Evolutionary conservation across 2,329 filamentous ascomycete genomes (phyloP).

Genomic region (Sporothrix mexicana): DNA sequence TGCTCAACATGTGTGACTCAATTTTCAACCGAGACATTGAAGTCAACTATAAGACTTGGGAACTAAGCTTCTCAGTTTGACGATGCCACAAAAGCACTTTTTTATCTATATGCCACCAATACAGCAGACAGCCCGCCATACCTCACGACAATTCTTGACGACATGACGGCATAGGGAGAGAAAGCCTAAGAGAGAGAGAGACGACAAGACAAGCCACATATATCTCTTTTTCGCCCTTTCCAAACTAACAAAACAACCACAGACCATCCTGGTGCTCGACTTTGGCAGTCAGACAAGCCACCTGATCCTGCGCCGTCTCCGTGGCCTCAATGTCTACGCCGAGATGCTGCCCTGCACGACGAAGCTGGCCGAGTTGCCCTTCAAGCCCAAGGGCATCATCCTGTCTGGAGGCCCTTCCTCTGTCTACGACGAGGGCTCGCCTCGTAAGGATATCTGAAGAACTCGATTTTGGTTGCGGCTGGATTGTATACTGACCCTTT

Average conservation of each 20-base stretch:
- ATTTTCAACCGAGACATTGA: no score
- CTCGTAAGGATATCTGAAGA: conserved; percentile 45
- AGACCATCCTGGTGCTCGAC: conserved; percentile 75
- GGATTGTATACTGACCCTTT: background rate
- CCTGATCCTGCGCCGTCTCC: conserved; percentile 75
- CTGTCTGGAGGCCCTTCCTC: conserved; percentile 56
- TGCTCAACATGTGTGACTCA: no score
- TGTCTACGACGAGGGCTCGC: conserved; percentile 32
- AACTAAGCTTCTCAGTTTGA: no score
- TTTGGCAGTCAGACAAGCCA: conserved; percentile 76
- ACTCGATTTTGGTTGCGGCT: background rate
- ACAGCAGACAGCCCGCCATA: background rate
- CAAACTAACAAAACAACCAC: background rate
- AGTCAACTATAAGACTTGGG: no score
- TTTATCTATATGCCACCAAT: background rate
- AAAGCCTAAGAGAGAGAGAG: background rate
- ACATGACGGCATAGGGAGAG: background rate
- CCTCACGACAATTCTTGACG: background rate
- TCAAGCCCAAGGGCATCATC: conserved; percentile 84
- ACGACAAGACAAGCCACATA: background rate
- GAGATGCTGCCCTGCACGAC: conserved; percentile 90
- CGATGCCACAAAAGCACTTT: no score
- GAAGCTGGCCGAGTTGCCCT: conserved; percentile 76
- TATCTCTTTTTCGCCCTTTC: background rate
- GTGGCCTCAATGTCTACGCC: conserved; percentile 73